Conservation (phyloP, 129 eudicot species). For the Flaveria sonorensis region DNA sequence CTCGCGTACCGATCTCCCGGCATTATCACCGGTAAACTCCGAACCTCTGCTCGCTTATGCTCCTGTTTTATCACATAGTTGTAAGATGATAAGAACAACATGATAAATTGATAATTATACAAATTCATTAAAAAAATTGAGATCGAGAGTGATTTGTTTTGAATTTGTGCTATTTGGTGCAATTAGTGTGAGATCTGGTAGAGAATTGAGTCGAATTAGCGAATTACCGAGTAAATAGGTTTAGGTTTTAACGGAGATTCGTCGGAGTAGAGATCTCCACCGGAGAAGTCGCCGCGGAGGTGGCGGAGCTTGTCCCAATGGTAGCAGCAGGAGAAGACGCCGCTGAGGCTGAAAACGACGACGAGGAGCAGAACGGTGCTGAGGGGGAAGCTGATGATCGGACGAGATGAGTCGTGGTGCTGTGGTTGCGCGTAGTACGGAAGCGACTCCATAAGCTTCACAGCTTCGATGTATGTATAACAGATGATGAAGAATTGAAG, state of each 20-base stretch:
- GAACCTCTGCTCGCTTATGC: conserved; percentile 36
- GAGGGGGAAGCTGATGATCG: conserved; percentile 78
- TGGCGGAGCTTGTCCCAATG: conserved; percentile 88
- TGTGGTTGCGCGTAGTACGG: conserved; percentile 55
- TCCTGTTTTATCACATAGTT: conserved; percentile 39
- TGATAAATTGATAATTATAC: not conserved
- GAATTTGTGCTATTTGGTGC: not conserved
- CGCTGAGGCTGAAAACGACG: conserved; percentile 79
- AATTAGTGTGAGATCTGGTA: conserved; percentile 17
- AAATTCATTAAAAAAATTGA: not conserved
- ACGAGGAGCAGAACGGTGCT: conserved; percentile 78
- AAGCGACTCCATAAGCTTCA: conserved; percentile 34
- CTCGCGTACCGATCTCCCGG: conserved; percentile 76
- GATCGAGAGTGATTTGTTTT: not conserved
- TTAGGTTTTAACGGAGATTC: conserved; percentile 52
- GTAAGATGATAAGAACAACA: not conserved
- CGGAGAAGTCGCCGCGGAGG: conserved; percentile 50
- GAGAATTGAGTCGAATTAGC: not conserved
- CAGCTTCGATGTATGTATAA: not conserved
- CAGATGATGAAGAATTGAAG: too few relatives aligned
- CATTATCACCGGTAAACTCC: conserved; percentile 81
- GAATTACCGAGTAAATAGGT: conserved; percentile 48
- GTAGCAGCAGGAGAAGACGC: conserved; percentile 85
- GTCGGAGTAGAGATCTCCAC: conserved; percentile 47
- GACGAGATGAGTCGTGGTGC: conserved; percentile 55